Conservation (phyloP, 1,284 basidiomycete genomes). For the Cerrena zonata region DNA sequence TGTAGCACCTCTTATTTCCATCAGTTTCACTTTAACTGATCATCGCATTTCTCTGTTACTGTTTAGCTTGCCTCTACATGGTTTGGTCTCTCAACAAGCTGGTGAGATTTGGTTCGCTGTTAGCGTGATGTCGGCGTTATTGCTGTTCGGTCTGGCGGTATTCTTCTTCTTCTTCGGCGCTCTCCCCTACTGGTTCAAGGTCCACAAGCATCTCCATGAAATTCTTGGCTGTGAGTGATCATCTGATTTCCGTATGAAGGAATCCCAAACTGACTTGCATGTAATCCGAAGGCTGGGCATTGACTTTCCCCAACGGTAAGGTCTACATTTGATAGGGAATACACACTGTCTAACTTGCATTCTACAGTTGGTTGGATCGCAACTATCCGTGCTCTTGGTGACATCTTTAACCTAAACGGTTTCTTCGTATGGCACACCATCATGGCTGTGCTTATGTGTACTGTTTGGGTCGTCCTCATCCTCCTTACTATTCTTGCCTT, state of each 20-base stretch:
- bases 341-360: conserved; percentile 1
- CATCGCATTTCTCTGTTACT: conserved; percentile 5
- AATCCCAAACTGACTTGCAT: no score
- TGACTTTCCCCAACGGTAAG: conserved; percentile 45
- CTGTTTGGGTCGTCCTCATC: conserved; percentile 37
- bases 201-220: conserved; percentile 41
- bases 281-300: conserved; percentile 44
- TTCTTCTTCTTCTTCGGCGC: conserved; percentile 43
- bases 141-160: conserved; percentile 43
- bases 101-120: conserved; percentile 45
- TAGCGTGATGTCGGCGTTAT: conserved; percentile 34
- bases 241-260: no score
- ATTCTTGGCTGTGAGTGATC: conserved; percentile 42
- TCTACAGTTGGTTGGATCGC: conserved; percentile 42
- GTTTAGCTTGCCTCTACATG: conserved; percentile 32
- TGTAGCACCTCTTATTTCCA: conserved; percentile 24
- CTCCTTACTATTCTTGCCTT: conserved; percentile 38
- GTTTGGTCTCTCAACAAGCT: conserved; percentile 35
- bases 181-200: conserved; percentile 45
- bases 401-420: conserved; percentile 35
- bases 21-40: conserved; percentile 5
- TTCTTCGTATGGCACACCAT: conserved; percentile 37
- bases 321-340: not conserved
- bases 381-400: conserved; percentile 35
- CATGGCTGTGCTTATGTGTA: conserved; percentile 34